Percentiles rank a stretch among this genome's conserved stretches.
These are phyloP conservation scores for Trametes punicea DNA, from an alignment of 768 basidiomycete species.

Conservation along the genomic window DNA sequence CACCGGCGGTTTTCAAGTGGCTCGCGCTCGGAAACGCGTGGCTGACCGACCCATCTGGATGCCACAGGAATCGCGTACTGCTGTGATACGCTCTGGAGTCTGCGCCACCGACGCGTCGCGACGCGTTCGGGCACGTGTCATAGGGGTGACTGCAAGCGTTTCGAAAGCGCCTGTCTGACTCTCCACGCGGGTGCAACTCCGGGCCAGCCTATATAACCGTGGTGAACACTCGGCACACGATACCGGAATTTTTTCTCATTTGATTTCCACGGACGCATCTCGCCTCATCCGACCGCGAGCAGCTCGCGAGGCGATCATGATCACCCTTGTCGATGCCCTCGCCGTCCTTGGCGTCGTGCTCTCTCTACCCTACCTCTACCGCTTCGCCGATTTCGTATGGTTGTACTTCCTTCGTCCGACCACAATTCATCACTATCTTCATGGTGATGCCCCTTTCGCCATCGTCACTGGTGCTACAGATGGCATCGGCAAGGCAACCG, in stretches of 20 bases:
- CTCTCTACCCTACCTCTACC: slow-evolving; percentile 17
- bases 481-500: slow-evolving; percentile 29
- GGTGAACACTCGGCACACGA: neutral
- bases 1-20: neutral
- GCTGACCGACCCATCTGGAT: neutral
- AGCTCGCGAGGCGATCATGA: no score
- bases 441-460: slow-evolving; percentile 25
- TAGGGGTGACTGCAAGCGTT: neutral
- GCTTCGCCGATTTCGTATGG: slow-evolving; percentile 22
- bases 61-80: neutral
- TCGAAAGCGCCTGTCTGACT: no score
- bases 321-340: slow-evolving; percentile 11
- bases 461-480: slow-evolving; percentile 30
- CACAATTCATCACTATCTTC: slow-evolving; percentile 21
- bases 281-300: no score
- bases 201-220: neutral
- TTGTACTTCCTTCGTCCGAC: slow-evolving; percentile 24
- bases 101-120: neutral
- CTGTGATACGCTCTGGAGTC: neutral
- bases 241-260: no score
- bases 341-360: slow-evolving; percentile 19
- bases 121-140: neutral
- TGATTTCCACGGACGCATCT: no score
- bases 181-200: neutral
- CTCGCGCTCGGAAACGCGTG: neutral